phyloP scores from a whole-genome alignment of 352 stramenopile species.

The Globisporangium megalacanthum region DNA sequence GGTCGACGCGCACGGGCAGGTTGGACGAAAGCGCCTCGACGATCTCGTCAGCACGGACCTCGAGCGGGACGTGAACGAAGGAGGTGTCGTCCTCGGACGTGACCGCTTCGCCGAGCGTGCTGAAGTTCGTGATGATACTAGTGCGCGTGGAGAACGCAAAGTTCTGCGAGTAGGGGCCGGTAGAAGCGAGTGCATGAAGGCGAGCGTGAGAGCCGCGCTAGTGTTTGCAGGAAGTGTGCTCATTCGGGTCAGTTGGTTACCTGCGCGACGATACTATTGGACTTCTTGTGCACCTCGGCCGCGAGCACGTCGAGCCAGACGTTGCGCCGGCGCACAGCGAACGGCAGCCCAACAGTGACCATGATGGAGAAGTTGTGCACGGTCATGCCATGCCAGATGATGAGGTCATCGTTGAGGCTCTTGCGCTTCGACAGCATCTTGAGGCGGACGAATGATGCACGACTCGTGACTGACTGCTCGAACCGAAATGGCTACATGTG shows the following conservation, averaged over 20 bases:
- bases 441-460: neutral
- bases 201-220: no score
- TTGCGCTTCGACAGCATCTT: constrained; percentile 41
- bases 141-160: constrained; percentile 31
- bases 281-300: constrained; percentile 40
- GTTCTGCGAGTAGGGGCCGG: constrained; percentile 20
- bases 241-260: no score
- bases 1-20: constrained; percentile 30
- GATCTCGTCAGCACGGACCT: constrained; percentile 24
- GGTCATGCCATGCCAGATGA: constrained; percentile 46
- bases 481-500: neutral
- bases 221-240: no score
- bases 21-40: constrained; percentile 17
- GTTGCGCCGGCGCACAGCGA: constrained; percentile 27
- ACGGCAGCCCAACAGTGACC: constrained; percentile 26
- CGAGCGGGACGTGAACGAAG: constrained; percentile 16
- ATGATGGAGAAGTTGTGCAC: constrained; percentile 44
- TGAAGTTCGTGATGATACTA: constrained; percentile 12
- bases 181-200: no score
- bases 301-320: constrained; percentile 52
- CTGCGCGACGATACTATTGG: constrained; percentile 38
- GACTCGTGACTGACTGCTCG: no score
- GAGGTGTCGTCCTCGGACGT: constrained; percentile 18
- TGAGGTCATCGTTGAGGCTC: constrained; percentile 46
- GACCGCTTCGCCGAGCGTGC: neutral